Conservation (phyloP, 495 filamentous ascomycete genomes). For the Podospora comata region DNA sequence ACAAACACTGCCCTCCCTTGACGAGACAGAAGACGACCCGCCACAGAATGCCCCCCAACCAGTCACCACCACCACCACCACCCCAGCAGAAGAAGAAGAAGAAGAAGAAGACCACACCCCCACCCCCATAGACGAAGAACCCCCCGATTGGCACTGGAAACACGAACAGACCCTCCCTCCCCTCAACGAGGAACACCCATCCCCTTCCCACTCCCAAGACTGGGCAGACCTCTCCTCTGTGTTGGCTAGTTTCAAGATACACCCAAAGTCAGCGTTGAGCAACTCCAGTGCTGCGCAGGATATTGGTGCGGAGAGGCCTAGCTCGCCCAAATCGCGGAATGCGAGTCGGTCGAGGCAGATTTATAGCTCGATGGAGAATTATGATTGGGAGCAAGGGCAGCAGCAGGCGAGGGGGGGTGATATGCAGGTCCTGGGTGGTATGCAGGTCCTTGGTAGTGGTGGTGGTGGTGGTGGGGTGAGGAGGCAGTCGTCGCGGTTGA, state of each 20-base stretch:
- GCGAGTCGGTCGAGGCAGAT: not conserved
- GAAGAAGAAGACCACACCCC: not conserved
- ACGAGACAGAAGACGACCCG: constrained; percentile 1
- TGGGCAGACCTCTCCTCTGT: constrained; percentile 18
- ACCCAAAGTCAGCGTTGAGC: constrained; percentile 19
- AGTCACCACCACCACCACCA: too few relatives aligned
- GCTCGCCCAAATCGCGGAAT: constrained; percentile 28
- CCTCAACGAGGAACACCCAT: constrained; percentile 3
- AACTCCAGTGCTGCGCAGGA: not conserved
- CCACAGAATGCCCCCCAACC: not conserved
- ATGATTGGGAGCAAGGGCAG: not conserved
- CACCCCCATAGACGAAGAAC: constrained; percentile 9
- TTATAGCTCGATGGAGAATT: not conserved
- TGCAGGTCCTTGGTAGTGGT: too few relatives aligned
- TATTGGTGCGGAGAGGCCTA: constrained; percentile 20
- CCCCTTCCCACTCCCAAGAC: not conserved
- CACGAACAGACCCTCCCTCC: constrained; percentile 18
- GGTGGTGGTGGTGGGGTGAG: not conserved
- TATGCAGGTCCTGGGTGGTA: too few relatives aligned
- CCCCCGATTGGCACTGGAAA: constrained; percentile 22
- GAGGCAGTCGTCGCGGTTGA: constrained; percentile 16
- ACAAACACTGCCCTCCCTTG: constrained; percentile 10
- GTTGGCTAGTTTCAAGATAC: constrained; percentile 17
- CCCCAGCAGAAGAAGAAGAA: too few relatives aligned
- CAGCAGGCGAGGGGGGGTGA: too few relatives aligned